A percentile compares a stretch with the other conserved stretches of the same genome.
Evolutionary conservation across 169 alveolate genomes (phyloP).

Genomic region (Eimeria tenella): DNA sequence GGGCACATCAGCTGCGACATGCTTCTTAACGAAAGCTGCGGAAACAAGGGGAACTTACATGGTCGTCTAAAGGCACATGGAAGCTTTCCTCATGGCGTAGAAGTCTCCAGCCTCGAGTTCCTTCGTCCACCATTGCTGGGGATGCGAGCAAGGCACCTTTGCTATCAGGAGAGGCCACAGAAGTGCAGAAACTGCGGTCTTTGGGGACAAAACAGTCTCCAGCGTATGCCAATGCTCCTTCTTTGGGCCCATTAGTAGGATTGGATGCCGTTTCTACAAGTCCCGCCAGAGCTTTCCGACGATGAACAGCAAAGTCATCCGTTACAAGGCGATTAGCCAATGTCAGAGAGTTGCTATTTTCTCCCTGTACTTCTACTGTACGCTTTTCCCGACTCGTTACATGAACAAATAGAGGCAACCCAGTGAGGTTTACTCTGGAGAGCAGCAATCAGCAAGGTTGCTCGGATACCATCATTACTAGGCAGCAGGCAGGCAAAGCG

Average conservation of each 20-base stretch:
- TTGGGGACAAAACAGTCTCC: neutral
- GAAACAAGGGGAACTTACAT: neutral
- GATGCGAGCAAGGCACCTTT: neutral
- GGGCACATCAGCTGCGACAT: no score
- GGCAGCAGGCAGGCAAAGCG: slow-evolving; percentile 16
- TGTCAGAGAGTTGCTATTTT: slow-evolving; percentile 4
- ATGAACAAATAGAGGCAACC: slow-evolving; percentile 71
- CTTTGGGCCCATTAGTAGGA: neutral
- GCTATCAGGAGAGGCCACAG: neutral
- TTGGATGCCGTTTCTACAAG: neutral
- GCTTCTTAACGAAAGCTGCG: neutral
- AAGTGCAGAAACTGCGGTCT: neutral
- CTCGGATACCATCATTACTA: neutral
- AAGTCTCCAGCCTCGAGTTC: slow-evolving; percentile 8
- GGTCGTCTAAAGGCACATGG: slow-evolving; percentile 58
- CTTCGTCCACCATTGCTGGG: neutral
- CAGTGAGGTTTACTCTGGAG: slow-evolving; percentile 77
- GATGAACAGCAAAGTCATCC: slow-evolving; percentile 30
- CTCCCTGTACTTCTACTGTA: neutral
- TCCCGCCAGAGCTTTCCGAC: slow-evolving; percentile 31
- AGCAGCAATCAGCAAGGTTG: neutral
- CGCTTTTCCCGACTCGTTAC: neutral
- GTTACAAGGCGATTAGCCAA: slow-evolving; percentile 9
- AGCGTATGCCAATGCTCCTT: neutral
- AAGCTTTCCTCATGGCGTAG: slow-evolving; percentile 61